Conservation (phyloP, 352 stramenopile genomes). For the Pythium chondricola region DNA sequence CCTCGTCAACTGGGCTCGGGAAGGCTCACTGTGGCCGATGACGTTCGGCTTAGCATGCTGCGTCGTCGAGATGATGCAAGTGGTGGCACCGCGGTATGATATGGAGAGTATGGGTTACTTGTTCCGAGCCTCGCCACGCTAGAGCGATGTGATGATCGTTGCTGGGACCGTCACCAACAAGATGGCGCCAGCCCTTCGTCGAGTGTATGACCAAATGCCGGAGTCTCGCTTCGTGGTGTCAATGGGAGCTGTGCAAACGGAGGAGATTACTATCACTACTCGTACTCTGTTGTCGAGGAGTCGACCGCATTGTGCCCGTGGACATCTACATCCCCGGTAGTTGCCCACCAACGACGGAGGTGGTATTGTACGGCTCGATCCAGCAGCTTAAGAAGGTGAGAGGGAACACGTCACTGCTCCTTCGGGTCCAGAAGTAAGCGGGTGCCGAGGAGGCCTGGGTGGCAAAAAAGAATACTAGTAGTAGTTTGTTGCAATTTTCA, state of each 20-base stretch:
- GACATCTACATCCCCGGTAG: constrained; percentile 99
- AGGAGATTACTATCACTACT: constrained; percentile 93
- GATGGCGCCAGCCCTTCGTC: constrained; percentile 97
- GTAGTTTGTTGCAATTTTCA: too few relatives aligned
- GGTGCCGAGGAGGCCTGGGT: too few relatives aligned
- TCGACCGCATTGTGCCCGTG: constrained; percentile 96
- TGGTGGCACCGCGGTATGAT: constrained; percentile 89
- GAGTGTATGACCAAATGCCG: constrained; percentile 99
- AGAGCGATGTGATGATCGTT: constrained; percentile 99
- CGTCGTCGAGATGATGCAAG: constrained; percentile 99
- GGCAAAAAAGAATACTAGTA: too few relatives aligned
- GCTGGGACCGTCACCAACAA: constrained; percentile 99
- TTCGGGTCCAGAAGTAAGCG: constrained; percentile 96
- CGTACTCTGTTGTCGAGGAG: constrained; percentile 97
- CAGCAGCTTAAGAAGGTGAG: constrained; percentile 99
- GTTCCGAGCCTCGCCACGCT: constrained; percentile 92
- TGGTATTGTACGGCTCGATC: constrained; percentile 96
- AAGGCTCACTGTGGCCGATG: constrained; percentile 97
- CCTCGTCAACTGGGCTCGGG: constrained; percentile 98
- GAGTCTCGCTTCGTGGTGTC: constrained; percentile 98
- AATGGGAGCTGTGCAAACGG: constrained; percentile 99
- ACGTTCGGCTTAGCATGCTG: constrained; percentile 99
- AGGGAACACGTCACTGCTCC: constrained; percentile 94
- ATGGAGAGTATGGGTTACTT: constrained; percentile 99
- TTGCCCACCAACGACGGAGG: constrained; percentile 98